phyloP scores from a whole-genome alignment of 108 stramenopile species.

The Discostella pseudostelligera region DNA sequence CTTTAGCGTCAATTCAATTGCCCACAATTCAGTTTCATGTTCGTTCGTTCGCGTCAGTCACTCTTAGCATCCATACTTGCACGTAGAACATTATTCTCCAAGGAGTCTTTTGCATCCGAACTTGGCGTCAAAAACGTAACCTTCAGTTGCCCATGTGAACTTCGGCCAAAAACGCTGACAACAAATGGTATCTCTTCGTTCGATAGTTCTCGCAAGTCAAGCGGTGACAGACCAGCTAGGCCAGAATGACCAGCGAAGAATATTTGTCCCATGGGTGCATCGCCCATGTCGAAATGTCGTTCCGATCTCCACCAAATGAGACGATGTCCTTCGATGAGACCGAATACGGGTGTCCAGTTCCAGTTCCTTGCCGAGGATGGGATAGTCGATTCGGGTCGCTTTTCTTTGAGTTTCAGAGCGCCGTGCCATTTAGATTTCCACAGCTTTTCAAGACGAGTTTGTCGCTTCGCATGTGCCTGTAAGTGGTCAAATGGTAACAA shows the following conservation, averaged over 20 bases:
- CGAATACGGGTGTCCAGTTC: constrained; percentile 64
- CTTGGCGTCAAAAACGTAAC: constrained; percentile 52
- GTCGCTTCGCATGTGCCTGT: constrained; percentile 51
- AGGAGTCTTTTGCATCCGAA: constrained; percentile 39
- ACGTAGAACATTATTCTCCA: constrained; percentile 52
- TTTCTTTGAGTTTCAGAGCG: constrained; percentile 43
- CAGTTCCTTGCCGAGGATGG: constrained; percentile 31
- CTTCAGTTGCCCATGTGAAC: constrained; percentile 53
- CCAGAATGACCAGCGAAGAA: constrained; percentile 84
- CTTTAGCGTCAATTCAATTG: neutral
- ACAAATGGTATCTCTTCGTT: constrained; percentile 30
- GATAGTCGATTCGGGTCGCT: constrained; percentile 16
- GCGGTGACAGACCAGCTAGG: constrained; percentile 62
- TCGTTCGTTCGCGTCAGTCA: constrained; percentile 17
- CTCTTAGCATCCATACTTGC: constrained; percentile 46
- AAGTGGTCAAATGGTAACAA: neutral
- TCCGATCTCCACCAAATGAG: constrained; percentile 82
- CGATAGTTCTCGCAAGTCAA: constrained; percentile 57
- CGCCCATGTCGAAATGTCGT: constrained; percentile 78
- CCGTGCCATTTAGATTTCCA: constrained; percentile 81
- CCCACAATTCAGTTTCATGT: too few species aligned
- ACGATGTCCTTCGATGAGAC: constrained; percentile 77
- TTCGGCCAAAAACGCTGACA: constrained; percentile 71
- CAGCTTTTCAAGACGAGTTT: constrained; percentile 56
- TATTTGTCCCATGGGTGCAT: constrained; percentile 61